Percentiles rank a stretch among this genome's conserved stretches.
Conservation (phyloP, 2,329 filamentous ascomycete species). For the Didymella sp. region DNA sequence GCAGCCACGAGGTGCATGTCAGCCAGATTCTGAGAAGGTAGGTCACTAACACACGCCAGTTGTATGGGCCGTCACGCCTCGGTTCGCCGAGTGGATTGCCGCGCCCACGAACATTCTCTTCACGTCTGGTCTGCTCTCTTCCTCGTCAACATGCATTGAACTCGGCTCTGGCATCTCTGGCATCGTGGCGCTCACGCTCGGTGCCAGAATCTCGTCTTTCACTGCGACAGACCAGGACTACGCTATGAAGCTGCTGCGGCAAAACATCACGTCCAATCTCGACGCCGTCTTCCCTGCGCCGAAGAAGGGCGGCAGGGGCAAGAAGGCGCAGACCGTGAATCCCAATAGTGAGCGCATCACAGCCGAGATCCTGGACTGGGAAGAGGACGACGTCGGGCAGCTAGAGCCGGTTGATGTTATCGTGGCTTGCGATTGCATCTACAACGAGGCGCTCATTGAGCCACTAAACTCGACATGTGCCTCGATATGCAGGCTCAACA, state of each 20-base stretch:
- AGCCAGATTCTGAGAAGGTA: too few relatives aligned
- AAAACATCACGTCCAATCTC: constrained; percentile 74
- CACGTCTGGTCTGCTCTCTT: constrained; percentile 59
- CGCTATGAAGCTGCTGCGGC: constrained; percentile 75
- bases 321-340: constrained; percentile 54
- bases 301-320: constrained; percentile 22
- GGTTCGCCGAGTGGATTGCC: constrained; percentile 81
- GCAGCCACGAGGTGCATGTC: too few relatives aligned
- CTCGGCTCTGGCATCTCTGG: constrained; percentile 89
- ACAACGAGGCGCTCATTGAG: constrained; percentile 84
- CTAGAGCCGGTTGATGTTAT: constrained; percentile 71
- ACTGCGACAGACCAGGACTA: constrained; percentile 89
- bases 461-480: constrained; percentile 84
- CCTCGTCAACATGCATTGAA: constrained; percentile 71
- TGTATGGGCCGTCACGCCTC: constrained; percentile 88
- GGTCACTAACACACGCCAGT: constrained; percentile 58
- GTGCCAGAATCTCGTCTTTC: constrained; percentile 67
- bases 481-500: constrained; percentile 70
- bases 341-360: constrained; percentile 15
- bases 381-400: constrained; percentile 59
- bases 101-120: constrained; percentile 69
- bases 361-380: constrained; percentile 77
- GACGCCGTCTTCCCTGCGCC: constrained; percentile 18
- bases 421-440: constrained; percentile 91
- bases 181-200: constrained; percentile 74